Evolutionary conservation across 1,284 basidiomycete genomes (phyloP).

Genomic region (Macrocybe sp.): DNA sequence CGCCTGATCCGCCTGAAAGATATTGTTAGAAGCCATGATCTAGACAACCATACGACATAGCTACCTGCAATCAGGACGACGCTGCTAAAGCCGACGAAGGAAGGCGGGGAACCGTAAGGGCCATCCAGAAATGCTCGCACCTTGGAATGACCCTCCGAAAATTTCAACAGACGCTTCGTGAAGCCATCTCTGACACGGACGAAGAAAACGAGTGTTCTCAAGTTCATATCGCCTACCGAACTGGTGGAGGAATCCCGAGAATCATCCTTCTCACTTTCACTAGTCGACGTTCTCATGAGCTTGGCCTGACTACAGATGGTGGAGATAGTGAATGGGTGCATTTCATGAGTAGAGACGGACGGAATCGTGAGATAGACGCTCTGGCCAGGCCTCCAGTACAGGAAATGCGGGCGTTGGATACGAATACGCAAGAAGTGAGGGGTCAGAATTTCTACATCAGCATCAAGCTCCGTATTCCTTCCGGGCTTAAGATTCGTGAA

Average conservation of each 20-base stretch:
- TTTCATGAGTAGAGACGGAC: slow-evolving; percentile 35
- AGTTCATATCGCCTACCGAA: slow-evolving; percentile 3
- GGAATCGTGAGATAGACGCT: slow-evolving; percentile 50
- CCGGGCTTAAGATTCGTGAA: slow-evolving; percentile 33
- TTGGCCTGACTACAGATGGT: slow-evolving; percentile 23
- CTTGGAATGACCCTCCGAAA: not conserved
- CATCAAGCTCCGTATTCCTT: slow-evolving; percentile 26
- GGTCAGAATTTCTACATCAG: slow-evolving; percentile 40
- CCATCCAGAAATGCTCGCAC: slow-evolving; percentile 38
- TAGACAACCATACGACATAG: slow-evolving; percentile 5
- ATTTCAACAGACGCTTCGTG: slow-evolving; percentile 35
- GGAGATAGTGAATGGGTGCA: slow-evolving; percentile 55
- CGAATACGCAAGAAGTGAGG: slow-evolving; percentile 48
- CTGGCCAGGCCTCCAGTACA: slow-evolving; percentile 57
- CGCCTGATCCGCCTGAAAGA: slow-evolving; percentile 41
- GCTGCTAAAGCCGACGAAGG: slow-evolving; percentile 36
- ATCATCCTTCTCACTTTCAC: slow-evolving; percentile 12
- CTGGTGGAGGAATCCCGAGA: slow-evolving; percentile 4
- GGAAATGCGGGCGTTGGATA: slow-evolving; percentile 33
- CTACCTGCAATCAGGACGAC: slow-evolving; percentile 47
- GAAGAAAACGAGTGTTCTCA: slow-evolving; percentile 41
- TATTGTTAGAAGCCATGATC: not conserved
- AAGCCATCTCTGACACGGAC: slow-evolving; percentile 43
- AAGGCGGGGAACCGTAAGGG: slow-evolving; percentile 46
- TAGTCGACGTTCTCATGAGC: slow-evolving; percentile 7